Percentiles rank a stretch among this genome's conserved stretches.
Evolutionary conservation across 2,329 filamentous ascomycete genomes (phyloP).

Genomic region (Malbranchea cinnamomea): DNA sequence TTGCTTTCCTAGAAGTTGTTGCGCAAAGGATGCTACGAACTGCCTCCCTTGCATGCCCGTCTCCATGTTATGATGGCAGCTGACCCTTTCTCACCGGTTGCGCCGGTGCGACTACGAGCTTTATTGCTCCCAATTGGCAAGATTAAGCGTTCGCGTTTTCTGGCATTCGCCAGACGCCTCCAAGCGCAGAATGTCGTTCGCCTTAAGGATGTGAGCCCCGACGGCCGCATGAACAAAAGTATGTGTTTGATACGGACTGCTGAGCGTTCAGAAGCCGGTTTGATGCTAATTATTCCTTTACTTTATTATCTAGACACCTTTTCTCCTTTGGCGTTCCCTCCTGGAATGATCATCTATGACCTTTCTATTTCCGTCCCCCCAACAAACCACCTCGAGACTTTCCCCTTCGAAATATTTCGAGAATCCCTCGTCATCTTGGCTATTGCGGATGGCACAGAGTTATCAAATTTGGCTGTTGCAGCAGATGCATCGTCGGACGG

Average conservation of each 20-base stretch:
- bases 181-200: constrained; percentile 67
- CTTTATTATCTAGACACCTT: constrained; percentile 57
- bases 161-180: constrained; percentile 62
- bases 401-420: constrained; percentile 80
- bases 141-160: constrained; percentile 69
- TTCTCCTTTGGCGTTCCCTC: constrained; percentile 74
- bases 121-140: constrained; percentile 75
- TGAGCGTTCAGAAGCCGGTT: too few relatives aligned
- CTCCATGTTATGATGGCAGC: constrained; percentile 57
- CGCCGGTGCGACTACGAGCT: constrained; percentile 78
- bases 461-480: constrained; percentile 39
- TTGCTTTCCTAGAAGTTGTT: too few relatives aligned
- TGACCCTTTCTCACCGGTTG: constrained; percentile 79
- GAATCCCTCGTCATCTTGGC: constrained; percentile 74
- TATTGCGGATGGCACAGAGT: constrained; percentile 65
- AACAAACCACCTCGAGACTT: constrained; percentile 62
- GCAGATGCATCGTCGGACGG: constrained; percentile 13
- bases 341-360: constrained; percentile 77
- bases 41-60: constrained; percentile 17
- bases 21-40: constrained; percentile 19
- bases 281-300: too few relatives aligned
- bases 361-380: constrained; percentile 66
- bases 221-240: constrained; percentile 77
- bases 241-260: too few relatives aligned
- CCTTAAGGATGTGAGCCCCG: constrained; percentile 72